phyloP scores from a whole-genome alignment of 371 early-diverging fungal species.

The Apophysomyces sp. region DNA sequence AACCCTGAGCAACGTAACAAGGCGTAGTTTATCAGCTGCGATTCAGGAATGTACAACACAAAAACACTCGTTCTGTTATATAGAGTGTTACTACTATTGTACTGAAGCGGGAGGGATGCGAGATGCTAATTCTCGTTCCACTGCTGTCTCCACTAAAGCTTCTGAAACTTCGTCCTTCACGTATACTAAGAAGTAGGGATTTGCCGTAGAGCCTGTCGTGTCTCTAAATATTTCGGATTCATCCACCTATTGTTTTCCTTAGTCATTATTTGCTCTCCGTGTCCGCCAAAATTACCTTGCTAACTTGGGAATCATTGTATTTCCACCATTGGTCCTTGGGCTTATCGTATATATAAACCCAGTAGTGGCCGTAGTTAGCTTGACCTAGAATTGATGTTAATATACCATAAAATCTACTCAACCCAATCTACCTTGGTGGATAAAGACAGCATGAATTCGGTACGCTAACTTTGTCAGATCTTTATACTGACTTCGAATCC shows the following conservation, averaged over 20 bases:
- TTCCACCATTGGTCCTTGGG: slow-evolving; percentile 72
- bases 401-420: neutral
- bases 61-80: too few relatives aligned
- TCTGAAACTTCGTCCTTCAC: slow-evolving; percentile 35
- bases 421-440: slow-evolving; percentile 52
- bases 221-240: slow-evolving; percentile 58
- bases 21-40: too few relatives aligned
- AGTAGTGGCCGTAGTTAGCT: slow-evolving; percentile 88
- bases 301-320: slow-evolving; percentile 78
- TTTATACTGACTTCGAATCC: slow-evolving; percentile 33
- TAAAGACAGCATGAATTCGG: slow-evolving; percentile 69
- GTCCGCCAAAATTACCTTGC: slow-evolving; percentile 42
- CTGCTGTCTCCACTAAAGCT: slow-evolving; percentile 27
- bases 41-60: too few relatives aligned
- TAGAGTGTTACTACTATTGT: neutral
- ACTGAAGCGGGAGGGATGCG: neutral
- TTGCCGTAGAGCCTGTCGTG: slow-evolving; percentile 56
- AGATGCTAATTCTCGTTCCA: slow-evolving; percentile 5
- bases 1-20: too few relatives aligned
- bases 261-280: neutral
- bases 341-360: slow-evolving; percentile 79
- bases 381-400: slow-evolving; percentile 23
- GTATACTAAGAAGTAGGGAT: slow-evolving; percentile 71
- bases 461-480: slow-evolving; percentile 48
- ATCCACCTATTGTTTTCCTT: slow-evolving; percentile 28